Conservation (phyloP, 2,329 filamentous ascomycete species). For the Chaetomiaceae sp. region DNA sequence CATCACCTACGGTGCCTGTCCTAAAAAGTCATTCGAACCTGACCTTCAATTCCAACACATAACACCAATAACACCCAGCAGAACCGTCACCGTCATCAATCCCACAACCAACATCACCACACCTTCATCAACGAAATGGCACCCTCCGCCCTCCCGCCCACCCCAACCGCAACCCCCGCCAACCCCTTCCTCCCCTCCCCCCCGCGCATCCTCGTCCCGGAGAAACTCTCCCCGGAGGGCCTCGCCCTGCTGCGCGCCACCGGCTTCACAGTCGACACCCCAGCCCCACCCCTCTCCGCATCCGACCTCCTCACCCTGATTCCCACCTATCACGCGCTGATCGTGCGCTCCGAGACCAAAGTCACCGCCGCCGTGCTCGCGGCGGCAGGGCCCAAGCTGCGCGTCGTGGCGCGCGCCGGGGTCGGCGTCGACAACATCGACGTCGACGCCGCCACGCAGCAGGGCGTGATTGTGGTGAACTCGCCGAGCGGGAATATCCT, state of each 20-base stretch:
- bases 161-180: conserved; percentile 15
- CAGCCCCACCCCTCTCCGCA: conserved; percentile 51
- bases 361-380: conserved; percentile 63
- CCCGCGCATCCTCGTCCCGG: conserved; percentile 61
- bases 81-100: background rate
- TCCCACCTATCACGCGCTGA: conserved; percentile 65
- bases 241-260: conserved; percentile 57
- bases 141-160: conserved; percentile 25
- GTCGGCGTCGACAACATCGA: conserved; percentile 82
- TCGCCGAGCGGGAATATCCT: conserved; percentile 74
- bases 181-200: conserved; percentile 16
- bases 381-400: conserved; percentile 60
- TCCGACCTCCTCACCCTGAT: conserved; percentile 60
- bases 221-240: conserved; percentile 75
- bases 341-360: conserved; percentile 76
- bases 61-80: background rate
- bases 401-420: conserved; percentile 73
- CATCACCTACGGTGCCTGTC: too few relatives aligned
- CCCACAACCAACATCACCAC: background rate
- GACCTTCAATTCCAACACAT: background rate
- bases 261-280: conserved; percentile 64
- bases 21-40: too few relatives aligned
- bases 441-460: conserved; percentile 62
- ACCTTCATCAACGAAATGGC: conserved; percentile 22
- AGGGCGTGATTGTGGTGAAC: conserved; percentile 76